Evolutionary conservation across 2,329 filamentous ascomycete species (phyloP), one percentile per base, ranked within the genome.

Genomic region (Talaromyces sp.): DNA sequence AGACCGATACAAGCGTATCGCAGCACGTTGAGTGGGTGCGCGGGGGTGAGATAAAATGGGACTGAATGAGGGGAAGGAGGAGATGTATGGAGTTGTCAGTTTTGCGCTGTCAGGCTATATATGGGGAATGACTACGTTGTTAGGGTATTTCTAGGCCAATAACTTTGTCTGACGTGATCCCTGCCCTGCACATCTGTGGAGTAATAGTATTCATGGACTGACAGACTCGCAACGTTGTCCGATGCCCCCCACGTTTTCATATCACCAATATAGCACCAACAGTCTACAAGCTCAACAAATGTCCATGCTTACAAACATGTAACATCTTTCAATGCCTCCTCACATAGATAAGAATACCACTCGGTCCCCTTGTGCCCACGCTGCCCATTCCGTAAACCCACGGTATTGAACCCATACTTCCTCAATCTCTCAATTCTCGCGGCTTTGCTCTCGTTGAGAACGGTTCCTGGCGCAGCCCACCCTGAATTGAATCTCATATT

Each of bases 331-430:
- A 81, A 63, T 3, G 76, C 74, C 60, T 71, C 69, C 31, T 68
- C 70, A 56, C 79, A 80, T 22, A 78, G 71, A 6, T 70, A 68
- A 57, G 75, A 69, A 66, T 81, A 81, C 61, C 78, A 77, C 33
- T 72, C 71, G 15, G 70, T 63, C 1, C 74, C 77, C 63, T 79
- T 80, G 74, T 77, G 79, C 2, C 72, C 71, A 22, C 74, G 71
- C n/a, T 66, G 64, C 22, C 66, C 56, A 3, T 73, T 73, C 25
- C 69, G 73, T 57, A 80, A 65, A 3, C 79, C 77, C 39, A 80
- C 74, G 3, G 74, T 77, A 37, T 69, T 71, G 78, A 78, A 81
- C 13, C 74, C 73, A 13, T 74, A 74, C 2, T 72, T 67, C 2
- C 74, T 73, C 31, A 81, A 66, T 25, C 78, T 72, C 3, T 60